Evolutionary conservation across 2,329 filamentous ascomycete genomes (phyloP), one percentile per base, ranked within the genome.

Genomic region (Fusarium sp.): DNA sequence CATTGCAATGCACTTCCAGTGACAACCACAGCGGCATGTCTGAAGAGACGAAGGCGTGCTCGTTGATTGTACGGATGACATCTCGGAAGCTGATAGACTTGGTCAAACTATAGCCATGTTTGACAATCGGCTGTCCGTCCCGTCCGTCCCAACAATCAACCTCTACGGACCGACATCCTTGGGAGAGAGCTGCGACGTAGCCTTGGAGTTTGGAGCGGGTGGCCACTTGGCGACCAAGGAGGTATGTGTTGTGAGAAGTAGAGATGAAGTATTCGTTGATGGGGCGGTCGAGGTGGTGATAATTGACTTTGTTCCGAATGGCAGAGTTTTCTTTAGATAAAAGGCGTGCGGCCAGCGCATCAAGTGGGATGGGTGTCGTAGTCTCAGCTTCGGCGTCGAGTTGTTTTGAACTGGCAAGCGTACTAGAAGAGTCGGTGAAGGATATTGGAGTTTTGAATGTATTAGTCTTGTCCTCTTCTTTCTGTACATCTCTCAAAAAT

Each of bases 221-320:
- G 3, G 58, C 52, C 2, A 69, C 42, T 24, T 69, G 65, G 1
- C 66, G 65, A 3, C 66, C 56, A 0, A 56, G n/a, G 0, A 69
- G 51, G 7, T 69, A 69, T 11, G 65, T 69, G 19, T 69, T 69
- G 7, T 69, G 66, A 2, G 66, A 69, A 11, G 55, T 62, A 0
- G 61, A 66, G 6, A 66, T 69, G 2, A 67, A 69, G 7, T 69
- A 69, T 15, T 69, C 40, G 8, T 69, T 69, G 6, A 69, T 44
- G 0, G 66, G 66, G 5, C 3, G 39, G 3, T 66, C 15, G 5
- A 69, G 34, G 5, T 54, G 7, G 4, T 44, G 39, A 0, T 13
- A 2, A 0, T 0, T 2, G 1, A 19, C 15, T 2, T 5, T 5
- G 6, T 3, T 15, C 9, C 19, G n/a, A 0, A 62, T 14, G 7